A percentile compares a stretch with the other conserved stretches of the same genome.
Conservation (phyloP, 768 basidiomycete species). For the Psilocybe subaeruginosa region DNA sequence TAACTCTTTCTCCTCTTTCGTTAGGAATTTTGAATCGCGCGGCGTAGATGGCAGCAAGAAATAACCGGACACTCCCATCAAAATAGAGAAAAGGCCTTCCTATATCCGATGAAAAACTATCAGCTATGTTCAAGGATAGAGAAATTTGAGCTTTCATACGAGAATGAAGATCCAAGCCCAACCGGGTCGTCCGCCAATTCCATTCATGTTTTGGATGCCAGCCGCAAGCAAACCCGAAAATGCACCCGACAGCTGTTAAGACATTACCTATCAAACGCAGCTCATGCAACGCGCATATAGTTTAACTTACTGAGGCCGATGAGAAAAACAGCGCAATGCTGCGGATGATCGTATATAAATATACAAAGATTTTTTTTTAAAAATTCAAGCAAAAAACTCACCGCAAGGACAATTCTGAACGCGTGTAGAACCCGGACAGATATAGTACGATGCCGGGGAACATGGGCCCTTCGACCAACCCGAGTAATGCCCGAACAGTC, state of each 20-base stretch:
- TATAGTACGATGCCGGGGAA: constrained; percentile 40
- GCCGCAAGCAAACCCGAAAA: constrained; percentile 70
- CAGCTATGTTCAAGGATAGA: neutral
- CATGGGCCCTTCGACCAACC: constrained; percentile 50
- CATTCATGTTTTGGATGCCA: constrained; percentile 59
- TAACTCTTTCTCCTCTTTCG: constrained; percentile 33
- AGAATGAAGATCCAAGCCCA: constrained; percentile 70
- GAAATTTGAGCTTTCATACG: constrained; percentile 24
- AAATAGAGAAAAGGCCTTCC: constrained; percentile 52
- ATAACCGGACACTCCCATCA: constrained; percentile 48
- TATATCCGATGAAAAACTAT: constrained; percentile 8
- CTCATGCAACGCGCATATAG: neutral
- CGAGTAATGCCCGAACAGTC: constrained; percentile 52
- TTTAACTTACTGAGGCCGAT: constrained; percentile 32
- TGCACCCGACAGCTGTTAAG: constrained; percentile 49
- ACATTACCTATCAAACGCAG: neutral
- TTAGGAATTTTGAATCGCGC: constrained; percentile 31
- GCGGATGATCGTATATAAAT: neutral
- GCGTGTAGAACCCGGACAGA: constrained; percentile 37
- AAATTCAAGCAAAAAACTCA: neutral
- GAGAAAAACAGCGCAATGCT: constrained; percentile 43
- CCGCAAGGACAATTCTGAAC: constrained; percentile 22
- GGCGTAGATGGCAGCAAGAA: constrained; percentile 39
- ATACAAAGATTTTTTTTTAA: too few relatives aligned
- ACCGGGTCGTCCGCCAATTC: constrained; percentile 49